Evolutionary conservation across 2,329 filamentous ascomycete genomes (phyloP).

Genomic region (Ophiocordyceps robertsii): DNA sequence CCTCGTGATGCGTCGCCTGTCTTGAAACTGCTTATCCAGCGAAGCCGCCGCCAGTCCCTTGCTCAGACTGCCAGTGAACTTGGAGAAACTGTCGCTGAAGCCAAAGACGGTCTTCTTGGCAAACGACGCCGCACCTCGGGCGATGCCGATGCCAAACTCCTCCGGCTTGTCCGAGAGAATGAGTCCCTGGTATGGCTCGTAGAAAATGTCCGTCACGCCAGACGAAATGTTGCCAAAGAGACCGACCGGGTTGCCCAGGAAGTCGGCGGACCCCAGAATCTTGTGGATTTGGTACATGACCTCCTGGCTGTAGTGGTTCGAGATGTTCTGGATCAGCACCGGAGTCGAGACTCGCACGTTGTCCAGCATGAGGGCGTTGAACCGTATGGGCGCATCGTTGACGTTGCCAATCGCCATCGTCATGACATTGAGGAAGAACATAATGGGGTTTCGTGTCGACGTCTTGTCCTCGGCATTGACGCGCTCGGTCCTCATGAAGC

Average conservation of each 20-base stretch:
- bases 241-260: constrained; percentile 92
- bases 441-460: constrained; percentile 80
- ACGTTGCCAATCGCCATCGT: constrained; percentile 99
- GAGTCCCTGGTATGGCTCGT: constrained; percentile 95
- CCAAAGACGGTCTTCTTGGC: constrained; percentile 98
- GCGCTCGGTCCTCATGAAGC: constrained; percentile 90
- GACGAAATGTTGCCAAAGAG: constrained; percentile 98
- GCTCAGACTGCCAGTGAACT: constrained; percentile 92
- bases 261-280: constrained; percentile 92
- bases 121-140: constrained; percentile 91
- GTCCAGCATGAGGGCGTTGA: constrained; percentile 89
- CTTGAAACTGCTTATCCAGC: constrained; percentile 97
- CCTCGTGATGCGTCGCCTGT: constrained; percentile 83
- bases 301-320: constrained; percentile 93
- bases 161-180: constrained; percentile 94
- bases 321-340: constrained; percentile 72
- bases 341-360: constrained; percentile 85
- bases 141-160: constrained; percentile 87
- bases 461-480: constrained; percentile 95
- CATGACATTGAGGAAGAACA: constrained; percentile 98
- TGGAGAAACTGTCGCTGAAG: constrained; percentile 92
- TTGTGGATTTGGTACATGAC: constrained; percentile 93
- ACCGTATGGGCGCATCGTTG: constrained; percentile 87
- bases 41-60: constrained; percentile 93
- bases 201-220: constrained; percentile 95